Evolutionary conservation across 192 early-diverging fungal genomes (phyloP).

Genomic region (Gigaspora rosea): DNA sequence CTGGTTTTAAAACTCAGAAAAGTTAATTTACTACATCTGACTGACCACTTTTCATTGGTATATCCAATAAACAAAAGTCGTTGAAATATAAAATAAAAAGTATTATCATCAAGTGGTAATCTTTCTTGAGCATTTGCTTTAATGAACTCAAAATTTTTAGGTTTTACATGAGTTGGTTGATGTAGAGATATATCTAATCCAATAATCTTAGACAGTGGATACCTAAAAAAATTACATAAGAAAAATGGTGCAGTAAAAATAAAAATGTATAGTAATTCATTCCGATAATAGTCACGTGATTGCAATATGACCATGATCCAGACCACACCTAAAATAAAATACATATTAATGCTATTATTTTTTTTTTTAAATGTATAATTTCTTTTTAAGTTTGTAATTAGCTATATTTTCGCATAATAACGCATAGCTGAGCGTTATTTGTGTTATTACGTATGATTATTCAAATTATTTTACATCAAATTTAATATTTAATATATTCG

Average conservation of each 20-base stretch:
- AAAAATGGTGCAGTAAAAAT: too few species aligned
- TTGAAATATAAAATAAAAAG: slow-evolving; percentile 48
- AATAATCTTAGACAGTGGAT: neutral
- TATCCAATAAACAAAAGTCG: neutral
- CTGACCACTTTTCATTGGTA: neutral
- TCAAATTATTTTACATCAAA: too few species aligned
- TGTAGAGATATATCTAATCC: slow-evolving; percentile 10
- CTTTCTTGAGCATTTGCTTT: slow-evolving; percentile 40
- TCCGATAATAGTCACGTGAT: too few species aligned
- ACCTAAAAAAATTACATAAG: neutral
- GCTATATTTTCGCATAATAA: too few species aligned
- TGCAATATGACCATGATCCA: neutral
- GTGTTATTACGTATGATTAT: too few species aligned
- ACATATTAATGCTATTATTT: too few species aligned
- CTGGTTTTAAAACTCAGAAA: slow-evolving; percentile 43
- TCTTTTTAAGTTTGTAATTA: too few species aligned
- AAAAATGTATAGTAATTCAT: too few species aligned
- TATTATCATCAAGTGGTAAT: slow-evolving; percentile 43
- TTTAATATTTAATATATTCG: too few species aligned
- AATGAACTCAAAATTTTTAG: slow-evolving; percentile 30
- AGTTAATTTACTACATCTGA: slow-evolving; percentile 24
- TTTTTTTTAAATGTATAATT: too few species aligned
- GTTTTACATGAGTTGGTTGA: neutral
- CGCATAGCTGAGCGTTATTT: too few species aligned
- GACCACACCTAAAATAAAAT: slow-evolving; percentile 8